Percentiles rank a stretch among this genome's conserved stretches.
Conservation (phyloP, 1,284 basidiomycete genomes). For the Ustilago xerochloae region DNA sequence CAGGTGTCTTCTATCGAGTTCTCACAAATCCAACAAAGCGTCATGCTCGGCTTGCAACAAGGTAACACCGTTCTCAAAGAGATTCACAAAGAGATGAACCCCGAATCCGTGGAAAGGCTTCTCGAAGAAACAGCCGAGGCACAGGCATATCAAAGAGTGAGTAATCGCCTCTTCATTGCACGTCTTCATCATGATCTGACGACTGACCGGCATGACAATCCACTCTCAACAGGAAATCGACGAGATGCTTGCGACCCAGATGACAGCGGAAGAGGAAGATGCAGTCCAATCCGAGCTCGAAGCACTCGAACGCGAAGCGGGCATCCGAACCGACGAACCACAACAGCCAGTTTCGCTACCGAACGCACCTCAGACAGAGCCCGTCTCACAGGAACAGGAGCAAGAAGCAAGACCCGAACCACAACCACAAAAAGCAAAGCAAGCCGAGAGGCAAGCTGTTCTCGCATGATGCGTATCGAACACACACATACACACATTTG, state of each 20-base stretch:
- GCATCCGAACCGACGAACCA: constrained; percentile 18
- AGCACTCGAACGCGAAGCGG: constrained; percentile 48
- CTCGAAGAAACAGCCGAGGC: constrained; percentile 93
- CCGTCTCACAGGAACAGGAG: constrained; percentile 19
- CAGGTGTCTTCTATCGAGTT: constrained; percentile 96
- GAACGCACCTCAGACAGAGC: constrained; percentile 37
- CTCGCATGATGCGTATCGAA: constrained; percentile 13
- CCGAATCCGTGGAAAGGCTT: constrained; percentile 91
- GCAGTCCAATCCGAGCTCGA: constrained; percentile 81
- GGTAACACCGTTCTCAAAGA: constrained; percentile 92
- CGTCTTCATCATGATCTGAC: neutral
- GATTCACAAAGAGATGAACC: constrained; percentile 90
- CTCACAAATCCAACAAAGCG: constrained; percentile 90
- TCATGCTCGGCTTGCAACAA: constrained; percentile 89
- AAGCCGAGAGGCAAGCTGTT: constrained; percentile 26
- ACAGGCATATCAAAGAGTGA: constrained; percentile 84
- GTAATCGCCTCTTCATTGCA: constrained; percentile 47
- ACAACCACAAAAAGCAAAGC: constrained; percentile 14
- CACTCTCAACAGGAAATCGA: constrained; percentile 80
- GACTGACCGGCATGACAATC: neutral
- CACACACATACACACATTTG: neutral
- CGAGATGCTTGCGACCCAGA: constrained; percentile 82
- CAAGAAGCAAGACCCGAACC: constrained; percentile 10
- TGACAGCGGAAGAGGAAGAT: constrained; percentile 91
- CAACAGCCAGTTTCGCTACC: constrained; percentile 24